These are phyloP conservation scores for Kwoniella shivajii DNA, from an alignment of 1,284 basidiomycete species.

Conservation along the genomic window DNA sequence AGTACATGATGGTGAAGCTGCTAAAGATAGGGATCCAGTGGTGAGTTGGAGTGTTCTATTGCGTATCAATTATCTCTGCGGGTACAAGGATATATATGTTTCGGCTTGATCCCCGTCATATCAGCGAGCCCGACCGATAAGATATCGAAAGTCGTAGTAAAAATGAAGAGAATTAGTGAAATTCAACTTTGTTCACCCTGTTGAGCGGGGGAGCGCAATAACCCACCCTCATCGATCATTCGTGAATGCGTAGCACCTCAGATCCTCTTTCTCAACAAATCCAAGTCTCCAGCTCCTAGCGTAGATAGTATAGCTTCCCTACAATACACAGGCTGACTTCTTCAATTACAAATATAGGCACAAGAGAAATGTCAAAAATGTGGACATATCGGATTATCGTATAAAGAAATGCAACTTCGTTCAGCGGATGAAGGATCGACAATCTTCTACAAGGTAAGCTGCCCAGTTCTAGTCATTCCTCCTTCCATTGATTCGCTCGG, in stretches of 20 bases:
- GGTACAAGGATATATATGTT: not conserved
- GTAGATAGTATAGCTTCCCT: too few species aligned
- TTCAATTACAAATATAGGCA: conserved; percentile 62
- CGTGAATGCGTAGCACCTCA: too few species aligned
- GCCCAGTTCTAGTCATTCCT: not conserved
- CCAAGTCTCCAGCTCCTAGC: too few species aligned
- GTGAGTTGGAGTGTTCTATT: conserved; percentile 39
- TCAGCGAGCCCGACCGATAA: too few species aligned
- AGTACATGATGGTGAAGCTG: conserved; percentile 71
- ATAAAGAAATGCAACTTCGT: conserved; percentile 64
- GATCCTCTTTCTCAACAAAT: not conserved
- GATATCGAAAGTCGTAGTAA: too few species aligned
- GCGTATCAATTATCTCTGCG: not conserved
- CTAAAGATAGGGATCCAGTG: conserved; percentile 67
- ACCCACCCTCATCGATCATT: too few species aligned
- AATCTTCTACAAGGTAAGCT: conserved; percentile 59
- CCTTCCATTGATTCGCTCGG: not conserved
- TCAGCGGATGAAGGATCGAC: conserved; percentile 90
- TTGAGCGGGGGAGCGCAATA: too few species aligned
- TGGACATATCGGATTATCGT: conserved; percentile 65
- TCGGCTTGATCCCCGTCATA: too few species aligned
- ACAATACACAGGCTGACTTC: too few species aligned
- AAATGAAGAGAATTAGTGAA: too few species aligned
- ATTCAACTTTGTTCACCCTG: too few species aligned
- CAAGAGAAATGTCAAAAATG: conserved; percentile 92